phyloP scores from a whole-genome alignment of 257 asterid species.

The Fraxinus anomala region DNA sequence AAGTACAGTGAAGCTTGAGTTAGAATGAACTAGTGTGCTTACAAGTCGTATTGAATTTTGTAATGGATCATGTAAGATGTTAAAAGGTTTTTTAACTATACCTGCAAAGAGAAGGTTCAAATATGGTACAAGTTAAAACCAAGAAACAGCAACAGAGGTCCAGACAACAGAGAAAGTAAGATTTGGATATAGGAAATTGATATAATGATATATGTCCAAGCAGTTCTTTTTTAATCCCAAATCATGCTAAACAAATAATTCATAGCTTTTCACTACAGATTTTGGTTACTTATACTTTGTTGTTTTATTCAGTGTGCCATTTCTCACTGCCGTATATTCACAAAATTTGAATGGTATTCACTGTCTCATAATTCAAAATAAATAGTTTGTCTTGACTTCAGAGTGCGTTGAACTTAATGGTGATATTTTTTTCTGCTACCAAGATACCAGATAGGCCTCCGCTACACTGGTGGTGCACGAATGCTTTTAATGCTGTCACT shows the following conservation, averaged over 20 bases:
- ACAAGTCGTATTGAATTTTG: background rate
- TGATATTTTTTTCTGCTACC: constrained; percentile 29
- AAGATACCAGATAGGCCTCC: constrained; percentile 69
- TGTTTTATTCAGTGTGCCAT: constrained; percentile 2
- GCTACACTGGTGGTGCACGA: constrained; percentile 68
- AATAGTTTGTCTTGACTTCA: background rate
- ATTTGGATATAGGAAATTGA: background rate
- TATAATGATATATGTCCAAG: background rate
- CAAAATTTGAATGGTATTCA: constrained; percentile 2
- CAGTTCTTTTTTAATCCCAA: background rate
- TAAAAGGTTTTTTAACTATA: background rate
- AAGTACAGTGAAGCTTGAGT: background rate
- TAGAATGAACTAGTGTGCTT: background rate
- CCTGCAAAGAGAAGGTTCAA: constrained; percentile 7
- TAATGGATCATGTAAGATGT: background rate
- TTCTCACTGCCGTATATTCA: background rate
- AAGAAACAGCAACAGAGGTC: constrained; percentile 3
- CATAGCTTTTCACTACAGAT: background rate
- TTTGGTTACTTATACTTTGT: background rate
- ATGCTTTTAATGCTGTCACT: constrained; percentile 86
- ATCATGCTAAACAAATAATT: background rate
- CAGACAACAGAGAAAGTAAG: constrained; percentile 11
- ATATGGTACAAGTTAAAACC: background rate
- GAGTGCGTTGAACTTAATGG: constrained; percentile 13
- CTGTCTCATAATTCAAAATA: background rate